Base-by-base conservation (phyloP, 2,329 filamentous ascomycete species). In the Lasiodiplodia sp. region DNA sequence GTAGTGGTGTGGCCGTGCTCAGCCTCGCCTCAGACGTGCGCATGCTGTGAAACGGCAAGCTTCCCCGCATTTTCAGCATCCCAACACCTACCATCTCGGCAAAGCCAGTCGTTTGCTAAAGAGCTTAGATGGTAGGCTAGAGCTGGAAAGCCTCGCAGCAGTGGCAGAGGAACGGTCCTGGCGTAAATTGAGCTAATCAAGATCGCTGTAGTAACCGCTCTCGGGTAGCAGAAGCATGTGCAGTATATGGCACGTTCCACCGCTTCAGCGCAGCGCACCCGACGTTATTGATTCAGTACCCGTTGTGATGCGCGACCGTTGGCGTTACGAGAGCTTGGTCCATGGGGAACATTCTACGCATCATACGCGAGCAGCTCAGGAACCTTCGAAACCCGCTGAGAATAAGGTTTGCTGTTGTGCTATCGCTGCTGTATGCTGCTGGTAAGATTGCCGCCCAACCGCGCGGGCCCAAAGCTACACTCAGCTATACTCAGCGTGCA, bases 221-320 rank as follows among this genome's bases (percentile, higher is more conserved):
- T 64, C 47, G 60, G 60, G 44, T 52, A 53, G 37, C 28, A 47
- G 37, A 28, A 52, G 60, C 60, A 53, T 38, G 11, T 28, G 60
- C 60, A 64, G 60, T n/a, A 49, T 38, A 52, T 53, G 60, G 60
- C 60, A 64, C 47, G 60, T 64, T 64, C 60, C 60, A 64, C 60
- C 18, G 47, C 60, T 52, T 31, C 60, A 52, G 12, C 47, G 58
- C 58, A 31, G 18, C 18, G 6, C 40, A 31, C 23, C 57, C 38
- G 44, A 31, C 28, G 25, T 40, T 52, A 52, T 64, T 64, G 60
- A 64, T 38, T 64, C 28, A 64, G 60, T 51, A 25, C 47, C 60
- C 60, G 60, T 34, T 5, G 28, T 34, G 47, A 64, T 52, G 60
- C 47, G 44, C 60, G 18, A 49, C 28, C 60, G 44, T 64, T 64